Base-by-base conservation (phyloP, 2,329 filamentous ascomycete species). In the Exserohilum rostratum region DNA sequence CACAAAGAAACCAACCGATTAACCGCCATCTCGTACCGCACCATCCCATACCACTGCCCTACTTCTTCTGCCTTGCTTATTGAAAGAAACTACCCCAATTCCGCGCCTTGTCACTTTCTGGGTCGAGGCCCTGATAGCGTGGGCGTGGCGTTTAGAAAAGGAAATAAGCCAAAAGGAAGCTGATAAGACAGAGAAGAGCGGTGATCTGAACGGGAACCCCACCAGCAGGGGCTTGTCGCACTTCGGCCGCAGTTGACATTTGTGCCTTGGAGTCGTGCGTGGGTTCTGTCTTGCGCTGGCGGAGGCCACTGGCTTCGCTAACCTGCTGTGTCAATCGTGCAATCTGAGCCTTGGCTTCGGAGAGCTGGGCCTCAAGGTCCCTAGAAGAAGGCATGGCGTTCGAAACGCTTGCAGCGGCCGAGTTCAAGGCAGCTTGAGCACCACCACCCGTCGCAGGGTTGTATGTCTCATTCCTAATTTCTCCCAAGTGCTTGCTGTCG, bases 131-230 rank as follows among this genome's bases (percentile, higher is more conserved):
- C 57, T 46, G 58, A 54, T 64, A 61, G 54, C 63, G 60, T 58
- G 60, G 60, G 60, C 54, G 57, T 60, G 61, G 46, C 53, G 54
- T 58, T 82, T 87, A 99, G 78, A 99, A 99, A 82, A 99, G 92
- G 77, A 98, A 86, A 79, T 97, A 99, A 50, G 92, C 95, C 66
- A 98, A 84, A 71, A 99, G 78, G 80, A 99, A 99, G 81, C 91
- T 93, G 61, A 96, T 68, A 68, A 99, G 81, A 74, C 93, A 97
- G 38, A 99, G 80, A 18, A 86, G 81, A 18, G 95, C 93, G 39
- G 90, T 90, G 59, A 93, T 85, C 75, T 93, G 89, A 45, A 99
- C 86, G 0, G 95, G 88, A 3, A 99, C 93, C 18, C 95, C 93
- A 66, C 92, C 87, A 17, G 79, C 75, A 37, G 79, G 63, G 77